Evolutionary conservation across 1,284 basidiomycete genomes (phyloP), one percentile per base, ranked within the genome.

Genomic region (Cerioporus squamosus): DNA sequence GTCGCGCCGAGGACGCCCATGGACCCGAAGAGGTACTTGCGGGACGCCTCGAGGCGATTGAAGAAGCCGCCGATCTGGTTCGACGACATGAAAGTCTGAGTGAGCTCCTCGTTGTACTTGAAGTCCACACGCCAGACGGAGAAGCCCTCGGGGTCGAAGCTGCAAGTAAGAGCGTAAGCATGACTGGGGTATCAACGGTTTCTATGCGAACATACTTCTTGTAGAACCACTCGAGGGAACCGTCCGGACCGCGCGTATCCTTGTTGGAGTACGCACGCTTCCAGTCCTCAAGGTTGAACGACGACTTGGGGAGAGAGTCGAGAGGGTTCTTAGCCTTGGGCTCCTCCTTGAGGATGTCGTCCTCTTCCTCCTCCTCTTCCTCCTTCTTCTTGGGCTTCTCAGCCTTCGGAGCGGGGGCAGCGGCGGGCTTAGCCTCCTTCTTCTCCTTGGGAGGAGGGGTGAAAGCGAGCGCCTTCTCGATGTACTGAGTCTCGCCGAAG

Each of bases 191-290:
- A 3, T 36, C 33, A 36, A 36, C n/a, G 5, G 9, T 29, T 17
- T 6, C n/a, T 8, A 14, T 6, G n/a, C 12, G 29, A 15, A 77
- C 86, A 54, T 67, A 94, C 91, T 95, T 89, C 75, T 93, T 72
- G 82, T 95, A 94, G 85, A 96, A 90, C 93, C 93, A 96, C 74
- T 94, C 90, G 23, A 93, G 66, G 46, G 90, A 69, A 58, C 91
- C 91, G 51, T 75, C 87, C 22, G 87, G 64, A 39, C 90, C 91
- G 59, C 92, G 87, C 39, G 96, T 98, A 57, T 98, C 96, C 77
- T 91, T 90, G 90, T 98, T 98, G 68, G 95, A 97, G 84, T 98
- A 98, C 59, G 92, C 90, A 53, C 95, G 89, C 81, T 98, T 98
- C 93, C 94, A 97, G 79, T 98, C 95, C 77, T 98, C 96, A 58